Evolutionary conservation across 495 filamentous ascomycete genomes (phyloP).

Genomic region (Daldinia concentrica): DNA sequence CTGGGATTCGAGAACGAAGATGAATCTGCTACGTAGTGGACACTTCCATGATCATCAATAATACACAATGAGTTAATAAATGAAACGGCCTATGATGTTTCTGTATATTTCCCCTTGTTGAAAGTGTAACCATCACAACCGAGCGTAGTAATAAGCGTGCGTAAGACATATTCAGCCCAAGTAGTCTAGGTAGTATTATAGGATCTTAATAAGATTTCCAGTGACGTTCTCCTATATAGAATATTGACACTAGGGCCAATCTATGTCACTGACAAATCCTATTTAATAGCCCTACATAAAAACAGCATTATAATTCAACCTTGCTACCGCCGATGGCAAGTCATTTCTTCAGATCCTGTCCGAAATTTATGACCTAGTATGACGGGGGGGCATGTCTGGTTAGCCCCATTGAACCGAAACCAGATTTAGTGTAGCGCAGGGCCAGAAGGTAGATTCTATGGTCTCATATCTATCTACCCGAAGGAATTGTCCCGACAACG

Average conservation of each 20-base stretch:
- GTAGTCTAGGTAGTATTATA: not conserved
- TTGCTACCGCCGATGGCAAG: slow-evolving; percentile 11
- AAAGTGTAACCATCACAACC: too few species aligned
- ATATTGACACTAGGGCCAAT: not conserved
- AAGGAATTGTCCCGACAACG: not conserved
- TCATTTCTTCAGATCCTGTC: slow-evolving; percentile 17
- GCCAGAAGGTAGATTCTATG: not conserved
- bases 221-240: not conserved
- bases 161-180: not conserved
- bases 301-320: not conserved
- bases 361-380: slow-evolving; percentile 17
- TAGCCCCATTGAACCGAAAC: not conserved
- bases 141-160: not conserved
- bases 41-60: not conserved
- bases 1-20: slow-evolving; percentile 50
- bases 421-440: slow-evolving; percentile 7
- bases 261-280: not conserved
- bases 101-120: too few species aligned
- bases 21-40: slow-evolving; percentile 4
- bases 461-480: not conserved
- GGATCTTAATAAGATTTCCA: not conserved
- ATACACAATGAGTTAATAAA: not conserved
- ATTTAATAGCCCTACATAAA: not conserved
- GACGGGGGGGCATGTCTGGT: slow-evolving; percentile 20
- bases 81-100: slow-evolving; percentile 8